Conservation (phyloP, 2,329 filamentous ascomycete species). For the Ophiostoma novo-ulmi region DNA sequence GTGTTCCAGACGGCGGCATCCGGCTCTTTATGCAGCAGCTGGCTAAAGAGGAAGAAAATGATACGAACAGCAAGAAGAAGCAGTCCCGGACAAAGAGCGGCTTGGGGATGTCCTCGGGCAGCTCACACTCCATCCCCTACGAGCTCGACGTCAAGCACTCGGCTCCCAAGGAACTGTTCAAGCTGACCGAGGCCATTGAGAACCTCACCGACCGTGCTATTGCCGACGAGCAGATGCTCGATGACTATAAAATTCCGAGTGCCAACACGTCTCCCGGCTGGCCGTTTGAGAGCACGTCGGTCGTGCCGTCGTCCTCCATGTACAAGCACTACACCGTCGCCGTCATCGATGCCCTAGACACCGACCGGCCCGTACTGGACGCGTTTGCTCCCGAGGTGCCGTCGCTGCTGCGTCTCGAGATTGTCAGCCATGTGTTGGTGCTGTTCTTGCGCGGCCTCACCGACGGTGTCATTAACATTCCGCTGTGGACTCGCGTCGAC, state of each 20-base stretch:
- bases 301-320: background rate
- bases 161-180: slow-evolving; percentile 82
- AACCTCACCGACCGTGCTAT: slow-evolving; percentile 51
- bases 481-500: slow-evolving; percentile 67
- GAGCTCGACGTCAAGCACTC: slow-evolving; percentile 63
- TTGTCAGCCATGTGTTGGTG: slow-evolving; percentile 65
- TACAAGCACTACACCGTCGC: slow-evolving; percentile 20
- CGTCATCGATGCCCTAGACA: slow-evolving; percentile 66
- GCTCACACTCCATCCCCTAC: slow-evolving; percentile 47
- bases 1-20: slow-evolving; percentile 76
- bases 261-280: slow-evolving; percentile 48
- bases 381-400: slow-evolving; percentile 59
- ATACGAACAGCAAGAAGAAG: slow-evolving; percentile 30
- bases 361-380: slow-evolving; percentile 56
- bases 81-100: background rate
- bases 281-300: slow-evolving; percentile 45
- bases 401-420: slow-evolving; percentile 65
- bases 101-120: background rate
- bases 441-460: slow-evolving; percentile 68
- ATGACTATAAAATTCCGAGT: slow-evolving; percentile 47
- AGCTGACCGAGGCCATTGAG: slow-evolving; percentile 74
- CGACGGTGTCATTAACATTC: slow-evolving; percentile 70
- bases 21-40: slow-evolving; percentile 45
- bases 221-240: slow-evolving; percentile 59
- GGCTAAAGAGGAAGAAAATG: slow-evolving; percentile 27